Evolutionary conservation across 2,329 filamentous ascomycete species (phyloP), one percentile per base, ranked within the genome.

Genomic region (Monilinia fructigena): DNA sequence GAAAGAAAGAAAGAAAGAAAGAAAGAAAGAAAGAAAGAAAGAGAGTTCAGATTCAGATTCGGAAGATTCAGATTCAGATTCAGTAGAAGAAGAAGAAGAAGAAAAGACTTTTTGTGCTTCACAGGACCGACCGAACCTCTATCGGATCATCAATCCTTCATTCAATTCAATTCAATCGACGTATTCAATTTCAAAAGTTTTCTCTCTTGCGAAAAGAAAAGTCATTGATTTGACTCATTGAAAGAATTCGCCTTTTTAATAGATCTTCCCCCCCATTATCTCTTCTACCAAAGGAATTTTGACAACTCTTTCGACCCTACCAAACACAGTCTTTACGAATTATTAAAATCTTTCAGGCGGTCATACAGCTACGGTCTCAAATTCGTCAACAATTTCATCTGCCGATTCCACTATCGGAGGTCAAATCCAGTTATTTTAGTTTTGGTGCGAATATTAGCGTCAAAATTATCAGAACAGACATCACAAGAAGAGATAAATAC

Each of bases 111-210:
- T 66, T 62, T 66, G 67, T 72, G 64, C 68, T 68, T 70, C 72
- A 75, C 73, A 71, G 72, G 74, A n/a, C 68, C 68, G 70, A 73
- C 72, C 70, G 63, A 74, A 70, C 69, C 71, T 69, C 60, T 67
- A 72, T 75, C 73, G 73, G 72, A 65, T 68, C 67, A 70, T 66
- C 66, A 66, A 45, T 60, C 69, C 69, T 66, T 68, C 68, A 69
- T 73, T 75, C 72, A 62, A 56, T 60, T 65, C 65, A 63, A 56
- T 61, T 63, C 65, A 68, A 70, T 65, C 67, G 59, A 61, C 65
- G 55, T 10, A 52, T 58, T 55, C 65, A 66, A 59, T 54, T 35
- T 54, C n/a, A 23, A 23, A 55, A 60, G 12, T 26, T 52, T 45
- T 58, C 14, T 55, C 55, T 61, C 47, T 52, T 60, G 53, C 53